Conservation (phyloP, 2,329 filamentous ascomycete species). For the Epicoccum sorghinum region DNA sequence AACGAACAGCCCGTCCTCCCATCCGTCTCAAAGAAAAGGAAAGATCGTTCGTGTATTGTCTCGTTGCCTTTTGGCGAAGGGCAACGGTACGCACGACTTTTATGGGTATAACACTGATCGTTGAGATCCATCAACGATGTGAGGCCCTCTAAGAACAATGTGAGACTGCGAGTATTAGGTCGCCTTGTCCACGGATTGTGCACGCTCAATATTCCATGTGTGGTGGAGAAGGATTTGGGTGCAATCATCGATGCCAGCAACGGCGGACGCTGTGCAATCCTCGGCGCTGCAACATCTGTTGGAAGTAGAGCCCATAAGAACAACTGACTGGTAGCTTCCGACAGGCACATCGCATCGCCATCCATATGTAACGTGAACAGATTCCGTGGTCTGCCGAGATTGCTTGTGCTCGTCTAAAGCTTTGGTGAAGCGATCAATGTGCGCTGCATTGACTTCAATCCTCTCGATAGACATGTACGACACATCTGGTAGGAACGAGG, state of each 20-base stretch:
- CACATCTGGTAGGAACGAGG: conserved; percentile 30
- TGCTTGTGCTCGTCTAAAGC: conserved; percentile 20
- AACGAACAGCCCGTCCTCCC: no score
- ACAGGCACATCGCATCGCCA: conserved; percentile 33
- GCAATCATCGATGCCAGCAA: conserved; percentile 18
- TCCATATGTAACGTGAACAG: conserved; percentile 27
- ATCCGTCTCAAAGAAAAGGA: no score
- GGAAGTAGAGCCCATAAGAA: conserved; percentile 33
- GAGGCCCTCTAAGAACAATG: no score
- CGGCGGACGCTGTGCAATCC: conserved; percentile 5
- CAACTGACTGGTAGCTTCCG: conserved; percentile 29
- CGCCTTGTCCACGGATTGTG: conserved; percentile 3
- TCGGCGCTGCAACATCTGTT: conserved; percentile 24
- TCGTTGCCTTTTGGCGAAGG: no score
- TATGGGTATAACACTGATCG: no score
- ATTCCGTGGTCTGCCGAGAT: conserved; percentile 20
- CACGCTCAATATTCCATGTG: conserved; percentile 28
- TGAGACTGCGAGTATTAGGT: neutral
- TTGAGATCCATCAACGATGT: no score
- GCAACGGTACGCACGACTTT: no score
- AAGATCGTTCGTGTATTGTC: no score
- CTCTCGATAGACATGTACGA: conserved; percentile 35
- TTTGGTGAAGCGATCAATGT: conserved; percentile 21
- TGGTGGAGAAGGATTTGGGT: conserved; percentile 23
- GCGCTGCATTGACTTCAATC: conserved; percentile 19